Evolutionary conservation across 2,329 filamentous ascomycete genomes (phyloP).

Genomic region (Lecanicillium sp.): DNA sequence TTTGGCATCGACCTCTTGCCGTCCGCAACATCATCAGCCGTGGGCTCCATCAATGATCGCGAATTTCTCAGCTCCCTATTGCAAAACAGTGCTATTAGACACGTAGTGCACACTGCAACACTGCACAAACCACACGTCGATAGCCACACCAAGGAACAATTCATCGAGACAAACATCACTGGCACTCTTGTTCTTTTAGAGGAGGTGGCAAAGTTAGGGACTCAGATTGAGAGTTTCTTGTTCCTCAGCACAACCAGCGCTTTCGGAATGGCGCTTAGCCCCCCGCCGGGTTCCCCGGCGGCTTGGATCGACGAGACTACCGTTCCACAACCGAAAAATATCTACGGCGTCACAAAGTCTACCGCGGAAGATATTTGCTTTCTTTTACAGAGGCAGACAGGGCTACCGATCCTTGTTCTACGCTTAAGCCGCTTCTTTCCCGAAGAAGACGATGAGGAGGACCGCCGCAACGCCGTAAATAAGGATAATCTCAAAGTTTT

Average conservation of each 20-base stretch:
- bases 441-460: slow-evolving; percentile 36
- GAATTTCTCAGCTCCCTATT: slow-evolving; percentile 24
- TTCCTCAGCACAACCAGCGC: slow-evolving; percentile 38
- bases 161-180: slow-evolving; percentile 35
- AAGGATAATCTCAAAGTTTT: slow-evolving; percentile 38
- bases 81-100: slow-evolving; percentile 21
- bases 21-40: slow-evolving; percentile 24
- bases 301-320: slow-evolving; percentile 36
- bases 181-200: slow-evolving; percentile 35
- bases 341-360: slow-evolving; percentile 39
- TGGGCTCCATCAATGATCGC: slow-evolving; percentile 29
- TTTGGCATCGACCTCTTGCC: slow-evolving; percentile 35
- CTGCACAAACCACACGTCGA: slow-evolving; percentile 39
- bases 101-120: slow-evolving; percentile 35
- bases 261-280: slow-evolving; percentile 32
- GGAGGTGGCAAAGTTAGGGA: slow-evolving; percentile 20
- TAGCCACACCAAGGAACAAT: slow-evolving; percentile 32
- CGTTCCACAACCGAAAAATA: slow-evolving; percentile 34
- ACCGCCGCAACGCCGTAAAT: slow-evolving; percentile 23
- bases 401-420: slow-evolving; percentile 33
- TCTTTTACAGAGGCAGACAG: slow-evolving; percentile 28
- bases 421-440: slow-evolving; percentile 40
- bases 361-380: slow-evolving; percentile 39
- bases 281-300: slow-evolving; percentile 25
- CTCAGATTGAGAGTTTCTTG: slow-evolving; percentile 30